Evolutionary conservation across 768 basidiomycete genomes (phyloP).

Genomic region (Ramaria sp.): DNA sequence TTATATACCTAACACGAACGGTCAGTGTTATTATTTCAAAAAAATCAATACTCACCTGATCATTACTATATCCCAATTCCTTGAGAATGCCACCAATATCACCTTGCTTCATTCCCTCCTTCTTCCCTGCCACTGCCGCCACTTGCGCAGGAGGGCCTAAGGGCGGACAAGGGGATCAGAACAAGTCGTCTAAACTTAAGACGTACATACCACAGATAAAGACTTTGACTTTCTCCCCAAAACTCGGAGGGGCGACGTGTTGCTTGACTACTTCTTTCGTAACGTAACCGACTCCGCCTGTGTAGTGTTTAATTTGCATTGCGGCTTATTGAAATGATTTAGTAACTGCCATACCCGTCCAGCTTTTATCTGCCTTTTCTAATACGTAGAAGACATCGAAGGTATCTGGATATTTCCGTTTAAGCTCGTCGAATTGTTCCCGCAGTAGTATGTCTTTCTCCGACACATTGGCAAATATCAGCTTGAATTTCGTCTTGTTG

Average conservation of each 20-base stretch:
- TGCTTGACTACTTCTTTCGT: constrained; percentile 61
- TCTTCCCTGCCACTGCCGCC: constrained; percentile 79
- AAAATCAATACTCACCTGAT: constrained; percentile 51
- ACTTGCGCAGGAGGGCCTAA: constrained; percentile 81
- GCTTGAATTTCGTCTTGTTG: constrained; percentile 92
- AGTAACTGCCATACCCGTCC: constrained; percentile 38
- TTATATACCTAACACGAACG: neutral
- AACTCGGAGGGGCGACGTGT: constrained; percentile 50
- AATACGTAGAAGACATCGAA: constrained; percentile 81
- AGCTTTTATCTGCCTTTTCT: constrained; percentile 60
- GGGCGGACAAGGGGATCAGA: constrained; percentile 6
- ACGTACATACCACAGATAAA: constrained; percentile 72
- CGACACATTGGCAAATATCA: constrained; percentile 85
- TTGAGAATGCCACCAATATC: constrained; percentile 73
- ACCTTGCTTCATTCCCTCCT: constrained; percentile 83
- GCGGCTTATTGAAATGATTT: neutral
- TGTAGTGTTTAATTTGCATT: neutral
- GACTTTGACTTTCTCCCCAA: constrained; percentile 74
- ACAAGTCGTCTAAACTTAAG: neutral
- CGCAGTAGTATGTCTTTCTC: constrained; percentile 86
- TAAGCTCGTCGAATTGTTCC: constrained; percentile 60
- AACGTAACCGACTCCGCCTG: constrained; percentile 67
- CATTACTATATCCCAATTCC: constrained; percentile 73
- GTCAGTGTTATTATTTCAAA: neutral
- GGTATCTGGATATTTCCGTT: constrained; percentile 54